Evolutionary conservation across 2,329 filamentous ascomycete genomes (phyloP).

Genomic region (Ophiocordyceps robertsii): DNA sequence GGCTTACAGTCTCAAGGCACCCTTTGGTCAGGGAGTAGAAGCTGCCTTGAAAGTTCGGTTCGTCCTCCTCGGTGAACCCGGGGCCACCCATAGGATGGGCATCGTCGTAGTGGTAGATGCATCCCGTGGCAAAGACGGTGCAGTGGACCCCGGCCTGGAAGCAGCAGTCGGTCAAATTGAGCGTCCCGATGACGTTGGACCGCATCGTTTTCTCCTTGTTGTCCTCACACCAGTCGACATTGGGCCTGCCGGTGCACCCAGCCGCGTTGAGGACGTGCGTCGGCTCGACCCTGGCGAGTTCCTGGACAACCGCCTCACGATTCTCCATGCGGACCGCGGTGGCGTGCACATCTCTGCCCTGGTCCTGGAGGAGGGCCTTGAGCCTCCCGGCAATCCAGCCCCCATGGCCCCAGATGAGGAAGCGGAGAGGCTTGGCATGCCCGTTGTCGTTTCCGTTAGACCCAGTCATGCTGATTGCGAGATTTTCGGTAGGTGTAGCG

Average conservation of each 20-base stretch:
- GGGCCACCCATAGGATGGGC: constrained; percentile 44
- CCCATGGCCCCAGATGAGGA: constrained; percentile 51
- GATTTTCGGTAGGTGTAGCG: not conserved
- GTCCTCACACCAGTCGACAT: constrained; percentile 60
- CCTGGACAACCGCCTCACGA: constrained; percentile 38
- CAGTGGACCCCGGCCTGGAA: constrained; percentile 44
- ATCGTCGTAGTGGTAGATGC: constrained; percentile 52
- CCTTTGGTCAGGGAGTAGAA: constrained; percentile 58
- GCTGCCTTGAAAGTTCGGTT: constrained; percentile 50
- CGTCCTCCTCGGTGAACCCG: constrained; percentile 48
- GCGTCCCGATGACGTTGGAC: constrained; percentile 51
- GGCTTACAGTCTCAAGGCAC: constrained; percentile 38
- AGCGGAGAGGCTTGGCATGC: constrained; percentile 17
- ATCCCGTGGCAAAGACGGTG: constrained; percentile 55
- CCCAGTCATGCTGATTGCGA: not conserved
- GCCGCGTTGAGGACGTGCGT: constrained; percentile 56
- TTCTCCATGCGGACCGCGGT: constrained; percentile 55
- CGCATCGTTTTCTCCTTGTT: constrained; percentile 54
- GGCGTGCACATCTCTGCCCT: constrained; percentile 46
- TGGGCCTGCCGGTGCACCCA: constrained; percentile 52
- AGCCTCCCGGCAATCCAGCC: constrained; percentile 53
- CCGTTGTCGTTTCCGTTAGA: not conserved
- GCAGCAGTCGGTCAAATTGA: constrained; percentile 51
- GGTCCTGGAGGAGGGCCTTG: constrained; percentile 39
- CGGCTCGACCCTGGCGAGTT: constrained; percentile 45